Conservation (phyloP, 352 stramenopile species). For the Blastocystis sp. region DNA sequence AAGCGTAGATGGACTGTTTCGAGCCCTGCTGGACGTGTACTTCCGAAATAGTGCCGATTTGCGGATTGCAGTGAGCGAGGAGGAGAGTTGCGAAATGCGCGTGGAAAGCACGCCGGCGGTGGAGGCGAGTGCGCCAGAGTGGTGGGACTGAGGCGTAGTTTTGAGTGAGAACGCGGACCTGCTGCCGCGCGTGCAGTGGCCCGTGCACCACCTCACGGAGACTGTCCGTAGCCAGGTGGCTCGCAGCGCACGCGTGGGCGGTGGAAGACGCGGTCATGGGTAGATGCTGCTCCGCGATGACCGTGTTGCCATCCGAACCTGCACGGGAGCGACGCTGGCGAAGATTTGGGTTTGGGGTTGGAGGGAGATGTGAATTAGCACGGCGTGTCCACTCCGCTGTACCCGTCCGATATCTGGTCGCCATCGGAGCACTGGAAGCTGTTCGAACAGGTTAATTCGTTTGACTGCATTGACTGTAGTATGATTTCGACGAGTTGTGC, state of each 20-base stretch:
- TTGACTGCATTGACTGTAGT: not conserved
- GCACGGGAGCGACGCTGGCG: slow-evolving; percentile 37
- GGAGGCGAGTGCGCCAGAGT: not conserved
- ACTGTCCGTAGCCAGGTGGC: not conserved
- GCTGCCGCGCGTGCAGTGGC: not conserved
- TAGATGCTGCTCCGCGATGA: slow-evolving; percentile 66
- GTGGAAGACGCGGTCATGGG: not conserved
- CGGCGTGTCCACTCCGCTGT: slow-evolving; percentile 26
- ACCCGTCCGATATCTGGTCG: slow-evolving; percentile 41
- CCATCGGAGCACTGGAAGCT: slow-evolving; percentile 48
- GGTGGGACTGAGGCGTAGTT: not conserved
- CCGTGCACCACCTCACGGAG: slow-evolving; percentile 20
- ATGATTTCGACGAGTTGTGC: slow-evolving; percentile 46
- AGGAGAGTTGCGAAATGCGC: not conserved
- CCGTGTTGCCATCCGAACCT: not conserved
- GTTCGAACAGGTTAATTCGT: slow-evolving; percentile 7
- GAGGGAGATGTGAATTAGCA: not conserved
- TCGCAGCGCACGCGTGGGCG: slow-evolving; percentile 19
- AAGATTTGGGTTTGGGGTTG: slow-evolving; percentile 49
- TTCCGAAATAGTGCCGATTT: slow-evolving; percentile 31
- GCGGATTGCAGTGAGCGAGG: not conserved
- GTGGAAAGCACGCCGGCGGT: not conserved
- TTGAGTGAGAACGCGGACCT: not conserved
- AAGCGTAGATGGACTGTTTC: not conserved
- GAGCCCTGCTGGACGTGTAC: slow-evolving; percentile 29